phyloP scores from a whole-genome alignment of 225 moss, liverwort and hornwort species.

The Bryum argenteum region DNA sequence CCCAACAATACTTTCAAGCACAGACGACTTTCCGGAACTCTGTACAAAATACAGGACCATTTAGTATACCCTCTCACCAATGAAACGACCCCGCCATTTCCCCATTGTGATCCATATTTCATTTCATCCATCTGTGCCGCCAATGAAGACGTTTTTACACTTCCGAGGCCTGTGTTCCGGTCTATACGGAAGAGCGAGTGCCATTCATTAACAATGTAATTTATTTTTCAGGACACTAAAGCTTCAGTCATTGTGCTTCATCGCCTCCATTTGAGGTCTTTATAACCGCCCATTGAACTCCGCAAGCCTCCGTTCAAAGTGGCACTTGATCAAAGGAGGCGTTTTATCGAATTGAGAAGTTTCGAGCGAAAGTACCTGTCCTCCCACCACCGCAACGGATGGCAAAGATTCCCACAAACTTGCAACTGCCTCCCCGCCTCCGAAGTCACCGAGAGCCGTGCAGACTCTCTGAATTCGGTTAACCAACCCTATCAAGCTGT shows the following conservation, averaged over 20 bases:
- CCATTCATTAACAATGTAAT: not conserved
- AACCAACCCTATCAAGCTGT: conserved; percentile 87
- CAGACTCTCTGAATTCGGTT: conserved; percentile 96
- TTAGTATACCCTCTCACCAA: conserved; percentile 12
- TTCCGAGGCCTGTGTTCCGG: not conserved
- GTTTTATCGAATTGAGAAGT: not conserved
- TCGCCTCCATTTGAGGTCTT: too few relatives aligned
- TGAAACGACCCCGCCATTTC: not conserved
- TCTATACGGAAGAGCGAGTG: not conserved
- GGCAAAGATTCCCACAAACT: conserved; percentile 96
- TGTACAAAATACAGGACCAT: conserved; percentile 31
- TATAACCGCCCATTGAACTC: not conserved
- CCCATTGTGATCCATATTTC: not conserved
- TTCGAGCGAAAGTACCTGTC: conserved; percentile 57
- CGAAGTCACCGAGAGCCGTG: conserved; percentile 89
- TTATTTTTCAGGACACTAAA: not conserved
- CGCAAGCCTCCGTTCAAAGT: not conserved
- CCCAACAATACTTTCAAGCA: conserved; percentile 94
- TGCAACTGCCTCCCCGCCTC: conserved; percentile 84
- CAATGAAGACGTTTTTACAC: not conserved
- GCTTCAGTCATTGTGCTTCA: too few relatives aligned
- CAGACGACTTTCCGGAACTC: conserved; percentile 98
- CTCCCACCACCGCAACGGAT: conserved; percentile 88
- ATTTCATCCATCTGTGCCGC: conserved; percentile 1
- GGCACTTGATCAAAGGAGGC: not conserved